phyloP scores from a whole-genome alignment of 345 rosid genomes.

The Populus deltoides region DNA sequence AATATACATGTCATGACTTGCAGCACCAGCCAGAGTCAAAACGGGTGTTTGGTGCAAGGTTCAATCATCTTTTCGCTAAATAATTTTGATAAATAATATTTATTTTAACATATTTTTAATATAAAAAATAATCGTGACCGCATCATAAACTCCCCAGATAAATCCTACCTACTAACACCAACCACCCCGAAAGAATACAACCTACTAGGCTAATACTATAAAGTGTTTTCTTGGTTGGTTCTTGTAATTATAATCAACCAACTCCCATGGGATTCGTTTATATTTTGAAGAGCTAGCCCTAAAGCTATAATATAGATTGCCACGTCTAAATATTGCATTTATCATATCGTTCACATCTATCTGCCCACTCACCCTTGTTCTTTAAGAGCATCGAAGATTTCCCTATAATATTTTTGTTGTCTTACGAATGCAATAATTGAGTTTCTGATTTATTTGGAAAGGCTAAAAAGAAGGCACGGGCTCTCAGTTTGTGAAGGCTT shows the following conservation, averaged over 20 bases:
- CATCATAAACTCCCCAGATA: no score
- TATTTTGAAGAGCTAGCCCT: background rate
- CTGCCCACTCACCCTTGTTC: background rate
- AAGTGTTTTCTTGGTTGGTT: constrained; percentile 13
- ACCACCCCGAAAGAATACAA: background rate
- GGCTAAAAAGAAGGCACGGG: background rate
- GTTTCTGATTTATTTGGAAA: background rate
- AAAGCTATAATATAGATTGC: background rate
- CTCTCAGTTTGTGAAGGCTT: constrained; percentile 8
- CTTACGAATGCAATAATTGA: background rate
- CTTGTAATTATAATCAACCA: background rate
- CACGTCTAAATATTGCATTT: background rate
- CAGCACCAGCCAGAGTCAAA: background rate
- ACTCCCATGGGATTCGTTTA: background rate
- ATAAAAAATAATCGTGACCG: no score
- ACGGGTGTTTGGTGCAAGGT: no score
- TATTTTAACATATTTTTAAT: no score
- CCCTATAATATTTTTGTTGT: background rate
- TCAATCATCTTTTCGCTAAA: no score
- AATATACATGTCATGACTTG: background rate
- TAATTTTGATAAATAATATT: no score
- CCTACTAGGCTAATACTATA: background rate
- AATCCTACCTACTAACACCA: no score
- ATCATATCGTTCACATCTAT: background rate
- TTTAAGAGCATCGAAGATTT: background rate